Evolutionary conservation across 352 stramenopile species (phyloP), one percentile per base, ranked within the genome.

Genomic region (Phytophthora sansomeana): DNA sequence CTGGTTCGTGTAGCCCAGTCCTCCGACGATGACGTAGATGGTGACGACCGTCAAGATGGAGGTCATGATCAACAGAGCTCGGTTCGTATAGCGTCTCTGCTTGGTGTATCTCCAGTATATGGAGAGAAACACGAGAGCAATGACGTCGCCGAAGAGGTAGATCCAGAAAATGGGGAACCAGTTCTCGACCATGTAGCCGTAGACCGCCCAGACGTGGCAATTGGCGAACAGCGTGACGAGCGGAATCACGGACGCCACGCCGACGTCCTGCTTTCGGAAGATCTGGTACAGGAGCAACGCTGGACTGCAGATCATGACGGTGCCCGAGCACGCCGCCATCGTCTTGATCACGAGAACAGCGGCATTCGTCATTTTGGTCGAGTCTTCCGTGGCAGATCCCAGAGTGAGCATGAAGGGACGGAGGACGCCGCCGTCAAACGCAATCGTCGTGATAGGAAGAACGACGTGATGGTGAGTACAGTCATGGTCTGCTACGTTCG

Each of bases 231-330:
- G 74, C 29, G 75, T 69, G 44, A 82, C 74, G 9, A 87, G 67
- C n/a, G 78, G 77, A n/a, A 85, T 72, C 36, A 88, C 74, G 24
- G 79, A 88, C 35, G 72, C 75, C 51, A 72, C 67, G 6, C 76
- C 79, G 5, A 74, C 75, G 30, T 75, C 42, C 38, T 79, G 68
- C 51, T 75, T 63, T 54, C 80, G 72, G 46, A 62, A 63, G 42
- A 79, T 63, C 0, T 58, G 66, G 11, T 60, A 63, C 32, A 87
- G 77, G 1, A 74, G 50, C 21, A 74, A 65, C 43, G 77, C 73
- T n/a, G 77, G 79, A 17, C 76, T 87, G 24, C 80, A 49, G 55
- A 83, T 70, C 74, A 85, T 85, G 30, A 72, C 47, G 0, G 50
- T 69, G 30, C 72, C 65, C 5, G 69, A 70, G 51, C 63, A 76